Percentiles rank a stretch among this genome's conserved stretches.
Evolutionary conservation across 495 filamentous ascomycete genomes (phyloP).

Genomic region (Tuber borchii): DNA sequence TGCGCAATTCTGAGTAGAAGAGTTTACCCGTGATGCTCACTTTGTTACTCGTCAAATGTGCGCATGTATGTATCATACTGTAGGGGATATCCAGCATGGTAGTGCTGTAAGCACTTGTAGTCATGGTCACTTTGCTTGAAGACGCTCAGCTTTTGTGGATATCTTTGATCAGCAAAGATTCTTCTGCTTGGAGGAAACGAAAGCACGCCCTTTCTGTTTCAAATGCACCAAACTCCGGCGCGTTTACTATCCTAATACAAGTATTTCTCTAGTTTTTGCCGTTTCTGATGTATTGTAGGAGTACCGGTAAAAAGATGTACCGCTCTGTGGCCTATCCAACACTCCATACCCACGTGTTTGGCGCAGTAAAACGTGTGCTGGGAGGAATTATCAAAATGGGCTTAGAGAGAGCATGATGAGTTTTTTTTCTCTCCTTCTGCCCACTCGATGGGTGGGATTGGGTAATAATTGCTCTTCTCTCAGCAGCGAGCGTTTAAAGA

Average conservation of each 20-base stretch:
- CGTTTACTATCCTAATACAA: neutral
- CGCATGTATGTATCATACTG: neutral
- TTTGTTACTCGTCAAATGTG: neutral
- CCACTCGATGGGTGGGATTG: neutral
- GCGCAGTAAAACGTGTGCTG: neutral
- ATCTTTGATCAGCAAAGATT: neutral
- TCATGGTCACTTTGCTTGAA: neutral
- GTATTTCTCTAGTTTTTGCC: neutral
- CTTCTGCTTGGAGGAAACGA: neutral
- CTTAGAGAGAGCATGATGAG: neutral
- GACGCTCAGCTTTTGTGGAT: neutral
- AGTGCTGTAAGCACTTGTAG: neutral
- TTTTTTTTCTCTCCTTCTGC: neutral
- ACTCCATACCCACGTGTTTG: constrained; percentile 23
- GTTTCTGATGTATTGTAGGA: neutral
- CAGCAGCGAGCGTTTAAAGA: neutral
- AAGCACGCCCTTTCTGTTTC: neutral
- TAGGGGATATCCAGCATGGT: neutral
- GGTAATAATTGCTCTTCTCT: neutral
- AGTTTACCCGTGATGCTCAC: constrained; percentile 2
- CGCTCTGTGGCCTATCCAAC: constrained; percentile 23
- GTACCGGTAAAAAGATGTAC: no score
- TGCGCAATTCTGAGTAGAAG: neutral
- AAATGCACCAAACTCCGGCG: neutral
- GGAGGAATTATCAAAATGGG: neutral